These are phyloP conservation scores for Boletus fagicola DNA, from an alignment of 768 basidiomycete genomes.

Conservation along the genomic window DNA sequence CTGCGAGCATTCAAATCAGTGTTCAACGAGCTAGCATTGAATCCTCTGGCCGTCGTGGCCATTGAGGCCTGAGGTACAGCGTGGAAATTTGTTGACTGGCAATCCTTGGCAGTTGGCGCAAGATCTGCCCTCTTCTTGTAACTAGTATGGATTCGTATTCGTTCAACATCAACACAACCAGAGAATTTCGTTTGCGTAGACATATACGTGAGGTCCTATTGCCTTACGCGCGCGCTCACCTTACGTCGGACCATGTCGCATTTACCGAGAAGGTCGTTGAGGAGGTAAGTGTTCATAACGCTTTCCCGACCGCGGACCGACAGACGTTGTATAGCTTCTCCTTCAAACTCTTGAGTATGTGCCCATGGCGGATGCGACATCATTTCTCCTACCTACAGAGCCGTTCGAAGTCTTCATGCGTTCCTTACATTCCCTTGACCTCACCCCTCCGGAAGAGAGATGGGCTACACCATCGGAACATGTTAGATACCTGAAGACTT, in stretches of 20 bases:
- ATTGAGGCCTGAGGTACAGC: not conserved
- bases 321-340: slow-evolving; percentile 37
- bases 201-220: slow-evolving; percentile 58
- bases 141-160: slow-evolving; percentile 17
- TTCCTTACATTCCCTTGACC: slow-evolving; percentile 32
- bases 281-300: slow-evolving; percentile 35
- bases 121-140: not conserved
- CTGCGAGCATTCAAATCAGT: not conserved
- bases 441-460: slow-evolving; percentile 44
- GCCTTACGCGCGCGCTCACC: slow-evolving; percentile 51
- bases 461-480: slow-evolving; percentile 34
- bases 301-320: not conserved
- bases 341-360: slow-evolving; percentile 40
- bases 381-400: slow-evolving; percentile 52
- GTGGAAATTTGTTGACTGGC: slow-evolving; percentile 3
- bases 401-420: slow-evolving; percentile 48
- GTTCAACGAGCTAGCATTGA: not conserved
- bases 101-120: not conserved
- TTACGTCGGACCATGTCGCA: slow-evolving; percentile 53
- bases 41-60: not conserved
- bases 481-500: slow-evolving; percentile 18
- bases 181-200: slow-evolving; percentile 26
- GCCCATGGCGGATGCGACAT: slow-evolving; percentile 49
- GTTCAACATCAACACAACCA: slow-evolving; percentile 19
- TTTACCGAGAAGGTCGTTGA: slow-evolving; percentile 51